Evolutionary conservation across 192 early-diverging fungal species (phyloP), one percentile per base, ranked within the genome.

Genomic region (Powellomyces hirtus): DNA sequence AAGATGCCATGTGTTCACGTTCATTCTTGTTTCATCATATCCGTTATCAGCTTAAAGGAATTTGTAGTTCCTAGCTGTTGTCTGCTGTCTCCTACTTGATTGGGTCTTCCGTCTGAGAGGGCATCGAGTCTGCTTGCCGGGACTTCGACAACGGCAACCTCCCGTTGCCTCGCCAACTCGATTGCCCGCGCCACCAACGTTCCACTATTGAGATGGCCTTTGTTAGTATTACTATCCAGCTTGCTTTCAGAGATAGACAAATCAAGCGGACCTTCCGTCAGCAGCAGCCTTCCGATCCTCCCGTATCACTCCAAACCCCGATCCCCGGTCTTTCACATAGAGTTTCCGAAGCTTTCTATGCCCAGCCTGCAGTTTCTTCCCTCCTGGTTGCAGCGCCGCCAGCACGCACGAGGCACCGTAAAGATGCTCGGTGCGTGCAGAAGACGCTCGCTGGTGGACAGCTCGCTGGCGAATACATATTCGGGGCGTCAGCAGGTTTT

Each of bases 361-460:
- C 3, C 55, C 38, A 29, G 66, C 24, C 30, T 57, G 24, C 27
- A 77, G 34, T 2, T 49, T 27, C 18, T 71, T 44, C 3, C 61
- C 58, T 2, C 55, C 38, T 20, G 66, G 13, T 38, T 57, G 24
- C 27, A 77, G 53, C 5, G 75, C 75, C 0, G 75, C 60, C 11
- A 77, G 59, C 1, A 77, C 75, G 31, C 57, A 31, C 13, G 75
- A 51, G n/a, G 70, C 66, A n/a, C 75, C 75, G 49, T 71, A 72
- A 0, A 73, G 62, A 38, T 62, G 31, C 13, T 77, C 76, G 0
- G 27, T 16, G 3, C 53, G 4, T n/a, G n/a, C n/a, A n/a, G n/a
- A n/a, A n/a, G n/a, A n/a, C n/a, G n/a, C n/a, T n/a, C n/a, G n/a
- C n/a, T n/a, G n/a, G n/a, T n/a, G n/a, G n/a, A n/a, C n/a, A n/a